Evolutionary conservation across 2,329 filamentous ascomycete genomes (phyloP), one percentile per base, ranked within the genome.

Genomic region (Microdochium trichocladiopsis): DNA sequence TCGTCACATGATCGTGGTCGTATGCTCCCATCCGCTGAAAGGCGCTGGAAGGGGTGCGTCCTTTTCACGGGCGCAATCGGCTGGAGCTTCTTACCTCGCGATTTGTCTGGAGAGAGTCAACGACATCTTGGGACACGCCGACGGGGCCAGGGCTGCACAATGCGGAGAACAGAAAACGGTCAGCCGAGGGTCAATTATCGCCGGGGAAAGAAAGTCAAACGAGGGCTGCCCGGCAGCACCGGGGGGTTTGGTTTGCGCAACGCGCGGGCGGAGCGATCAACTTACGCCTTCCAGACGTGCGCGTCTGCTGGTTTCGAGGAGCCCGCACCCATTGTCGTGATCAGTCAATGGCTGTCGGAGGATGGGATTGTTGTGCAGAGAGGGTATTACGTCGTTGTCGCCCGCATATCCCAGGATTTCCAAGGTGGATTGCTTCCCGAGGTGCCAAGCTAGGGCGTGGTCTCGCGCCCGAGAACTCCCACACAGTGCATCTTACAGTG

Each of bases 31-130:
- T 48, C 54, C 49, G 25, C 41, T 33, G 28, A 33, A 49, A 50
- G 43, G 47, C 10, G 18, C n/a, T 18, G 25, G 47, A 41, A 23
- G 51, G 22, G 28, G 45, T 21, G 16, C 11, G 52, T n/a, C 45
- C 36, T 48, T 25, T 48, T 14, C 28, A 6, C 49, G 51, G 43
- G 22, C n/a, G 21, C 22, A 49, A n/a, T 21, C 14, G 22, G 22
- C 25, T 21, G 49, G 23, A 21, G 49, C 60, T n/a, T n/a, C 73
- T 64, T 80, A 96, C 92, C 83, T 96, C 91, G 61, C 87, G 80
- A 75, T 84, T 95, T 56, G 83, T 82, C 70, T 96, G 90, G 56
- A 97, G 78, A 55, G 86, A 84, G 64, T 95, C 86, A 63, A 95
- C 79, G 64, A 96, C 78, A 66, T 88, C 85, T 65, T 89, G 84